Base-by-base conservation (phyloP, 352 stramenopile species). In the Thalassiosira exigua region DNA sequence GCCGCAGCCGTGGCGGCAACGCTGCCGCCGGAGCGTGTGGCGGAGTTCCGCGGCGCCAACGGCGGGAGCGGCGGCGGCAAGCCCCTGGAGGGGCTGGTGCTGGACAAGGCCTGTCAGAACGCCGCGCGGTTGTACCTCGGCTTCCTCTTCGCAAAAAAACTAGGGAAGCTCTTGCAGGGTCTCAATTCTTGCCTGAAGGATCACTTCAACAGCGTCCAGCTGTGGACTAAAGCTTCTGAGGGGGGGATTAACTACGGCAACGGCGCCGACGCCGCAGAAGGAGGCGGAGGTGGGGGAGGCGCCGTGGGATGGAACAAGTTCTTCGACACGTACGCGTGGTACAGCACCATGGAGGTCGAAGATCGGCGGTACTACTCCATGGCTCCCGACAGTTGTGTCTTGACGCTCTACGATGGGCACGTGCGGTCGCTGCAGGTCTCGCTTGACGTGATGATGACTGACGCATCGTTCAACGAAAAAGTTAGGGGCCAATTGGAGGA, bases 331-430 rank as follows among this genome's bases (percentile, higher is more conserved):
- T 79, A 90, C 75, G 88, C 82, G 7, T 93, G 90, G 44, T 75
- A 75, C 51, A 81, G 83, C 17, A 83, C 88, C 7, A 89, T 92
- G 82, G 88, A 91, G 79, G 79, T 92, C 7, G 88, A 93, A 64
- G 7, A 14, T 44, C 79, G 86, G 30, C 79, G 86, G 30, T 93
- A 90, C 56, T 93, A 91, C 61, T 66, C 88, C 9, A 84, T 93
- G 61, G 79, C 75, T 42, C 75, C 84, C 1, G 85, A 92, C 58
- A 92, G 86, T 70, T 93, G 88, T 59, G 86, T 89, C 5, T 57
- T 93, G 5, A 85, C 88, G 29, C 69, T 93, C 0, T 91, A 91
- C 59, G 88, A 93, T 71, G 88, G 88, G 51, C 81, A 92, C 65
- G 65, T 93, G 4, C 66, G 84, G 30, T 83, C 86, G 30, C 70